A percentile compares a stretch with the other conserved stretches of the same genome.
phyloP scores from a whole-genome alignment of 345 rosid species.

The Hypericum perforatum region DNA sequence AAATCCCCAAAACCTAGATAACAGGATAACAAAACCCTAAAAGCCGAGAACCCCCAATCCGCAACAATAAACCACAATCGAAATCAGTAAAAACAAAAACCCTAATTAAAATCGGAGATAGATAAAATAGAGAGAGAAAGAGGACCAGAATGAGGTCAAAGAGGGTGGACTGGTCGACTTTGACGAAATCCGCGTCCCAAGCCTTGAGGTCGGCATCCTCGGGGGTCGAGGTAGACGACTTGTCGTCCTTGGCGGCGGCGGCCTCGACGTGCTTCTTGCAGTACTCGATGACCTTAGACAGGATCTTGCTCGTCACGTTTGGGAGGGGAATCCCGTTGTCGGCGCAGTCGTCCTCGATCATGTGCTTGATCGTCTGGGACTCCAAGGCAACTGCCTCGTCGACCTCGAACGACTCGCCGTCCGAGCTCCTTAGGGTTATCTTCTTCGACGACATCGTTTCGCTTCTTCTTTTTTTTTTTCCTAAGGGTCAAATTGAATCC shows the following conservation, averaged over 20 bases:
- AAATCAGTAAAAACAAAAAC: background rate
- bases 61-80: background rate
- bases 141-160: slow-evolving; percentile 3
- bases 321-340: background rate
- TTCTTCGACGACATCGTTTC: background rate
- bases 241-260: background rate
- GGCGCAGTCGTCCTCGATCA: slow-evolving; percentile 1
- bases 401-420: slow-evolving; percentile 2
- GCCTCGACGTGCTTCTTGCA: slow-evolving; percentile 6
- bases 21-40: background rate
- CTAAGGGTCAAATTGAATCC: no score
- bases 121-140: background rate
- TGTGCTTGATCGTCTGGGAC: slow-evolving; percentile 4
- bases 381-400: slow-evolving; percentile 1
- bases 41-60: background rate
- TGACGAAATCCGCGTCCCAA: slow-evolving; percentile 1
- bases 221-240: background rate
- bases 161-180: slow-evolving; percentile 3
- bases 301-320: slow-evolving; percentile 5
- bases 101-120: background rate
- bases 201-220: background rate
- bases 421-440: background rate
- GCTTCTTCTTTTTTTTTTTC: no score
- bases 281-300: slow-evolving; percentile 4
- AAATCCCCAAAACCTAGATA: no score